Conservation (phyloP, 305 asterid species). For the Fraxinus paxiana region DNA sequence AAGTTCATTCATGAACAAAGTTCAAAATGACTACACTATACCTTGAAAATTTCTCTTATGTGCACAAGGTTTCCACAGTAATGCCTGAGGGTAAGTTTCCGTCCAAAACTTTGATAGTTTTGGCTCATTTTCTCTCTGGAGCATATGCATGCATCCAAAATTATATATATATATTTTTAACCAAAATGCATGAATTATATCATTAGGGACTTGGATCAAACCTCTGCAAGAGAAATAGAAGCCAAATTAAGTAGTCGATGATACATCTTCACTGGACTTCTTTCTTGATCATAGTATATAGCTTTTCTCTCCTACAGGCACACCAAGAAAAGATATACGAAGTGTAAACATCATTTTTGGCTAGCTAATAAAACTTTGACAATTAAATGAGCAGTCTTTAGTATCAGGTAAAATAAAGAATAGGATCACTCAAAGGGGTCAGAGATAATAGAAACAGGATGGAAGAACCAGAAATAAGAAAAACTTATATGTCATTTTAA, state of each 20-base stretch:
- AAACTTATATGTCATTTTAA: background rate
- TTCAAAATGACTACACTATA: conserved; percentile 9
- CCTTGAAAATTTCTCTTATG: conserved; percentile 45
- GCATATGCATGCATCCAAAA: background rate
- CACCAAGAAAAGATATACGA: conserved; percentile 2
- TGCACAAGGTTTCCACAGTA: conserved; percentile 80
- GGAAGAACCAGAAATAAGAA: background rate
- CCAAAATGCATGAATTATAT: background rate
- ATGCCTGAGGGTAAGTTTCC: conserved; percentile 53
- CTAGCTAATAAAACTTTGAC: background rate
- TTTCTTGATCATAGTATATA: conserved; percentile 22
- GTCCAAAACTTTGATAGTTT: conserved; percentile 57
- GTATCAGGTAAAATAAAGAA: background rate
- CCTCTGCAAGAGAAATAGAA: conserved; percentile 68
- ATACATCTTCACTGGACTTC: conserved; percentile 50
- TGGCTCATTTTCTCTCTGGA: conserved; percentile 48
- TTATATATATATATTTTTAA: background rate
- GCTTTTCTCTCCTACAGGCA: conserved; percentile 37
- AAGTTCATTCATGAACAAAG: background rate
- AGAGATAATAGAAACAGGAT: background rate
- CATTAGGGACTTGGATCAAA: conserved; percentile 24
- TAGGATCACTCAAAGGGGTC: background rate
- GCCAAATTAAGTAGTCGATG: conserved; percentile 60
- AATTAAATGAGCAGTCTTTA: background rate
- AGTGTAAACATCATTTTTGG: background rate